Evolutionary conservation across 495 filamentous ascomycete species (phyloP).

Genomic region (Trichoderma asperelloides): DNA sequence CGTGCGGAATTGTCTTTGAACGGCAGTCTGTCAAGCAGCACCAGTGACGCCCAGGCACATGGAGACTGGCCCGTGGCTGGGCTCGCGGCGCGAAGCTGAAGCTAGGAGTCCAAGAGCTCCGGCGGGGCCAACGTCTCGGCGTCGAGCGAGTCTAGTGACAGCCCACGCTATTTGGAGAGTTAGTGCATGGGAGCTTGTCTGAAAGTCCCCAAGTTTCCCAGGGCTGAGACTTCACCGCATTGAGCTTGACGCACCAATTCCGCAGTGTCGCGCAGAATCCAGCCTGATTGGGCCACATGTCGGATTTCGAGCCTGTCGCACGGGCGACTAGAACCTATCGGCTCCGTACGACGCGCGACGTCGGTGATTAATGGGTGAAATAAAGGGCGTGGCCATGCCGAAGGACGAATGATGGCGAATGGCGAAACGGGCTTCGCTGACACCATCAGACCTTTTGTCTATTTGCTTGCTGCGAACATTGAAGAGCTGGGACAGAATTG

Average conservation of each 20-base stretch:
- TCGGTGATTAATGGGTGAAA: not conserved
- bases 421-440: not conserved
- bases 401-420: no score
- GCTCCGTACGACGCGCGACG: not conserved
- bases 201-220: not conserved
- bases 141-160: no score
- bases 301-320: no score
- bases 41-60: not conserved
- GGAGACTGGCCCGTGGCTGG: not conserved
- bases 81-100: slow-evolving; percentile 1
- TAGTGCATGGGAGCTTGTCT: not conserved
- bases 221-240: not conserved
- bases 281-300: not conserved
- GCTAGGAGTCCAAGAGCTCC: not conserved
- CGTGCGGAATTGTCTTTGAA: no score
- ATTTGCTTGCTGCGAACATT: not conserved
- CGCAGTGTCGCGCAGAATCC: not conserved
- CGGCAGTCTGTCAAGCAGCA: not conserved
- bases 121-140: not conserved
- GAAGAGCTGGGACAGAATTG: not conserved
- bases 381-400: no score
- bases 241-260: not conserved
- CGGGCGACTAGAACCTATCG: not conserved
- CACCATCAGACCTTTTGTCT: not conserved
- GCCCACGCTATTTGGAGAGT: not conserved